Evolutionary conservation across 257 asterid species (phyloP).

Genomic region (Solanum chmielewskii): DNA sequence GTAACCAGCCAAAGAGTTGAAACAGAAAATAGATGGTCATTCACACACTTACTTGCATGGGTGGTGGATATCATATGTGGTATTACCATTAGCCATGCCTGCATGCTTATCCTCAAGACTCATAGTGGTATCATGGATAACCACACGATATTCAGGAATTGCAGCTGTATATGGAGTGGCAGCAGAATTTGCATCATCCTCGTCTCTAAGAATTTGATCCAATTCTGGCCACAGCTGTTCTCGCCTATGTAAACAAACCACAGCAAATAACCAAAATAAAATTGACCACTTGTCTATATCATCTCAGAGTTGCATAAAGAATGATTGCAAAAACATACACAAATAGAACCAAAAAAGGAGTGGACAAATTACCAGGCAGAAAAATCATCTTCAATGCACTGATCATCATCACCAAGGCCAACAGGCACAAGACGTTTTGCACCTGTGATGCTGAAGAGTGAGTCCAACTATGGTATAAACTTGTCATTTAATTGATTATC

Average conservation of each 20-base stretch:
- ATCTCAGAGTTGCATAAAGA: background rate
- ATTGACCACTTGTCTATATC: background rate
- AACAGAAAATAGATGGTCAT: background rate
- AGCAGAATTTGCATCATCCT: constrained; percentile 33
- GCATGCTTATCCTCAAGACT: constrained; percentile 25
- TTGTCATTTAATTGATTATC: background rate
- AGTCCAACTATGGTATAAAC: background rate
- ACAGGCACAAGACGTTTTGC: constrained; percentile 46
- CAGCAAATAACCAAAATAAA: background rate
- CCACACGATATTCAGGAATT: constrained; percentile 50
- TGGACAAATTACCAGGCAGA: constrained; percentile 46
- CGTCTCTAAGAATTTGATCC: constrained; percentile 43
- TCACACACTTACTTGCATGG: constrained; percentile 51
- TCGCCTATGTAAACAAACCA: constrained; percentile 30
- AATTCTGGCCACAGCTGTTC: constrained; percentile 63
- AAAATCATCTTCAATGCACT: constrained; percentile 77
- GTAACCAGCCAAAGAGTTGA: constrained; percentile 1
- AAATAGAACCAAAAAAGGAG: background rate
- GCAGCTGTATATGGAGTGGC: constrained; percentile 67
- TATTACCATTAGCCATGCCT: constrained; percentile 40
- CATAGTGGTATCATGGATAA: constrained; percentile 32
- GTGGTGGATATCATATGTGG: constrained; percentile 56
- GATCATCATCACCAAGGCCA: constrained; percentile 80
- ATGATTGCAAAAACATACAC: background rate
- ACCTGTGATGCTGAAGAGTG: constrained; percentile 24